Conservation (phyloP, 805 yeast genomes). For the Lachancea thermotolerans region DNA sequence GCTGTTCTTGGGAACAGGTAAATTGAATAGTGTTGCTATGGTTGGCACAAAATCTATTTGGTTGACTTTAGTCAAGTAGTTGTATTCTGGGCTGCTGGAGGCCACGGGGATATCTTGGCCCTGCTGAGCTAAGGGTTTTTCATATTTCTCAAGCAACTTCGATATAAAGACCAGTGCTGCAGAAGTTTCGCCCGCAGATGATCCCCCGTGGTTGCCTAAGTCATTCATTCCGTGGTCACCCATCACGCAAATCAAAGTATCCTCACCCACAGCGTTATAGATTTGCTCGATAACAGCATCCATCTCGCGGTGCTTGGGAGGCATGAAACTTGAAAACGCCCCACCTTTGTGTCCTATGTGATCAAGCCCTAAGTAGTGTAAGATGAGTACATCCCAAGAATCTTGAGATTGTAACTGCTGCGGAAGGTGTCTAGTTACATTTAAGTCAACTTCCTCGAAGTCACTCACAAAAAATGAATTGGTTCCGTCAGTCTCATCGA, state of each 20-base stretch:
- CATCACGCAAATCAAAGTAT: slow-evolving; percentile 63
- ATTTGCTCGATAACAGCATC: slow-evolving; percentile 55
- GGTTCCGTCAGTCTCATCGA: slow-evolving; percentile 73
- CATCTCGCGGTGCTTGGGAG: slow-evolving; percentile 78
- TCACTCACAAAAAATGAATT: slow-evolving; percentile 92
- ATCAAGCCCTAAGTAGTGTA: slow-evolving; percentile 90
- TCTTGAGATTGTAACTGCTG: slow-evolving; percentile 39
- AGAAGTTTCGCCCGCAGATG: slow-evolving; percentile 85
- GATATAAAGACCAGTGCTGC: slow-evolving; percentile 73
- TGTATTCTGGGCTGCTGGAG: slow-evolving; percentile 37
- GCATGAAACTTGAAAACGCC: slow-evolving; percentile 74
- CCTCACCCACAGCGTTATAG: slow-evolving; percentile 39
- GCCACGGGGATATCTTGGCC: slow-evolving; percentile 13
- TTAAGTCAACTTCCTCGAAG: slow-evolving; percentile 86
- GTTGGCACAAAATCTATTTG: slow-evolving; percentile 97
- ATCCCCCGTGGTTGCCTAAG: slow-evolving; percentile 94
- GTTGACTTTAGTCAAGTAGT: slow-evolving; percentile 52
- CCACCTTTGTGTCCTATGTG: slow-evolving; percentile 99
- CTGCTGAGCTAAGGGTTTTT: slow-evolving; percentile 14
- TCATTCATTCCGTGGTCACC: slow-evolving; percentile 99
- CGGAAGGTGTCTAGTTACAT: slow-evolving; percentile 83
- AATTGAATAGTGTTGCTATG: slow-evolving; percentile 65
- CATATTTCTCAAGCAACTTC: slow-evolving; percentile 40
- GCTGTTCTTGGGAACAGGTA: slow-evolving; percentile 88
- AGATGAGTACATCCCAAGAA: slow-evolving; percentile 77